Evolutionary conservation across 306 rosid genomes (phyloP).

Genomic region (Dicorynia guianensis): DNA sequence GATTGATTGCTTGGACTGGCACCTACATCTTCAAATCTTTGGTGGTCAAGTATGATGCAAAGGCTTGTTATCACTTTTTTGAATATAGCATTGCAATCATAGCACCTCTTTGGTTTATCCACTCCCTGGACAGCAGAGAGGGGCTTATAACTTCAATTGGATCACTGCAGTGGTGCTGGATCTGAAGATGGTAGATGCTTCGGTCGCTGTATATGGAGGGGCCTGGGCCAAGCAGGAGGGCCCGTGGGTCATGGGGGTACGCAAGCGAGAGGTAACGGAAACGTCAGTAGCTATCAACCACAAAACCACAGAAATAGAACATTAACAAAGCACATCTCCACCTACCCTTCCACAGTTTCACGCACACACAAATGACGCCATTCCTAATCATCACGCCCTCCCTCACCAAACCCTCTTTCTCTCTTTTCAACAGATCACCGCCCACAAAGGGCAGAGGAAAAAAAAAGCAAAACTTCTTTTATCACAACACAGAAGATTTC

Average conservation of each 20-base stretch:
- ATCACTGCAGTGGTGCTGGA: too few relatives aligned
- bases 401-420: conserved; percentile 52
- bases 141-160: too few relatives aligned
- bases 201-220: neutral
- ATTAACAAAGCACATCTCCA: conserved; percentile 33
- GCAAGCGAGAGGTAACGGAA: conserved; percentile 2
- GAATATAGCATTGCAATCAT: too few relatives aligned
- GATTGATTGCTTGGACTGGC: too few relatives aligned
- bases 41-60: too few relatives aligned
- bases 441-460: too few relatives aligned
- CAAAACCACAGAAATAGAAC: conserved; percentile 4
- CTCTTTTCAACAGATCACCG: neutral
- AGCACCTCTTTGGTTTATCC: too few relatives aligned
- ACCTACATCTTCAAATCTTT: too few relatives aligned
- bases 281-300: conserved; percentile 43
- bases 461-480: too few relatives aligned
- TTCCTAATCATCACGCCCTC: neutral
- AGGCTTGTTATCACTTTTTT: too few relatives aligned
- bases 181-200: neutral
- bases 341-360: conserved; percentile 42
- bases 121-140: too few relatives aligned
- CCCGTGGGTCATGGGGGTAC: neutral
- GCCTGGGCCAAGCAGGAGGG: neutral
- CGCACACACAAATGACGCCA: conserved; percentile 34
- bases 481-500: conserved; percentile 12